Evolutionary conservation across 768 basidiomycete species (phyloP).

Genomic region (Leucosporidium creatinivorum): DNA sequence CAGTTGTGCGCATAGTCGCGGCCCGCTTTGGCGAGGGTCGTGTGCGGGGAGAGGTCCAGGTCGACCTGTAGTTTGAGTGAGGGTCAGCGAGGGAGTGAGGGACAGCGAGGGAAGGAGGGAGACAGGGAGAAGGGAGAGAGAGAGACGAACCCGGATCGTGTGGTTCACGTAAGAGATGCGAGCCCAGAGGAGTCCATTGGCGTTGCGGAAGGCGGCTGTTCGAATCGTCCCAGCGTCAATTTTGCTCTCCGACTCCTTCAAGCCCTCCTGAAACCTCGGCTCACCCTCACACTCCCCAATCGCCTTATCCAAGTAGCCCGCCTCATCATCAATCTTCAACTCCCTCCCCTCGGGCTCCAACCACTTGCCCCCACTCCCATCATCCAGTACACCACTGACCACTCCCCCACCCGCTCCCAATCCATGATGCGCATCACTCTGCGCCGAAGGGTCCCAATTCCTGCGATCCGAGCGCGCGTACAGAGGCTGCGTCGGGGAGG

Average conservation of each 20-base stretch:
- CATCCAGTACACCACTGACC: conserved; percentile 35
- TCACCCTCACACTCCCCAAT: conserved; percentile 34
- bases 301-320: conserved; percentile 29
- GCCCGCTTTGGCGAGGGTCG: conserved; percentile 33
- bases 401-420: conserved; percentile 27
- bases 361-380: conserved; percentile 31
- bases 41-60: conserved; percentile 37
- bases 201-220: conserved; percentile 34
- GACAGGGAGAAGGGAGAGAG: neutral
- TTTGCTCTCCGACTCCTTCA: no score
- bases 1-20: conserved; percentile 37
- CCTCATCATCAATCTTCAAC: conserved; percentile 27
- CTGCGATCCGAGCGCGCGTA: conserved; percentile 25
- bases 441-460: conserved; percentile 11
- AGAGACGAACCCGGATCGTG: conserved; percentile 24
- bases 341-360: conserved; percentile 17
- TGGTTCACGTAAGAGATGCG: conserved; percentile 33
- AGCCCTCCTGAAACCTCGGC: no score
- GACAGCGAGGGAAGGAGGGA: neutral
- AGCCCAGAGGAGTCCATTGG: conserved; percentile 36
- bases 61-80: conserved; percentile 24
- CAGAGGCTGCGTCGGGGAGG: conserved; percentile 29
- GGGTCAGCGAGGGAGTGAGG: neutral
- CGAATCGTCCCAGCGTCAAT: no score
- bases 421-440: conserved; percentile 6